These are phyloP conservation scores for Tetrapisispora iriomotensis DNA, from an alignment of 805 yeast species.

Conservation along the genomic window DNA sequence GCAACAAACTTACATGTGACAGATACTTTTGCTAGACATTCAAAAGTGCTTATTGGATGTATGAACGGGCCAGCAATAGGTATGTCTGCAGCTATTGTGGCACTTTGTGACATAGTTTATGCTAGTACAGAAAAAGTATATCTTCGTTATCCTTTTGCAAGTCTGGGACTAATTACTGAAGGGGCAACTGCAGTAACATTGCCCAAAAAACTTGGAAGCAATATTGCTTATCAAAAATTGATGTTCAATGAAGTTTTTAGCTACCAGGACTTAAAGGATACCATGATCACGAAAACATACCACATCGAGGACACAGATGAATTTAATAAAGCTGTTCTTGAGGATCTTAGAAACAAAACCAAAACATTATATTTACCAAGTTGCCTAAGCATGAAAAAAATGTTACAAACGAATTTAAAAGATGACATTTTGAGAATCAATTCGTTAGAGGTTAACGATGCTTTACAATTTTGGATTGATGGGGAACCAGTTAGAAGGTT, in stretches of 20 bases:
- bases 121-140: conserved; percentile 49
- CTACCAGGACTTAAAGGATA: conserved; percentile 50
- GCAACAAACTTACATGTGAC: conserved; percentile 65
- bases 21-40: conserved; percentile 56
- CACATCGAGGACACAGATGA: conserved; percentile 34
- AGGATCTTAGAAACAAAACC: conserved; percentile 31
- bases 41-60: conserved; percentile 60
- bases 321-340: conserved; percentile 37
- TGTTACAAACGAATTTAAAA: conserved; percentile 19
- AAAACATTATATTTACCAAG: conserved; percentile 34
- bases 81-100: conserved; percentile 59
- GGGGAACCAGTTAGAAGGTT: conserved; percentile 71
- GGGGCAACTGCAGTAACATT: conserved; percentile 67
- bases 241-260: conserved; percentile 56
- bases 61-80: conserved; percentile 87
- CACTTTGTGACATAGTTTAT: conserved; percentile 69
- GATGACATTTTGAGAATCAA: conserved; percentile 33
- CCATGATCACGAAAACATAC: conserved; percentile 54
- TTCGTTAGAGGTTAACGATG: conserved; percentile 57
- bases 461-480: conserved; percentile 57
- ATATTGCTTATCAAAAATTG: conserved; percentile 63
- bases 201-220: conserved; percentile 60
- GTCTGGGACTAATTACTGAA: conserved; percentile 74
- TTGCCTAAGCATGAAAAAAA: conserved; percentile 35
- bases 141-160: conserved; percentile 67